Evolutionary conservation across 2,329 filamentous ascomycete genomes (phyloP).

Genomic region (Phyllosticta citrichinensis): DNA sequence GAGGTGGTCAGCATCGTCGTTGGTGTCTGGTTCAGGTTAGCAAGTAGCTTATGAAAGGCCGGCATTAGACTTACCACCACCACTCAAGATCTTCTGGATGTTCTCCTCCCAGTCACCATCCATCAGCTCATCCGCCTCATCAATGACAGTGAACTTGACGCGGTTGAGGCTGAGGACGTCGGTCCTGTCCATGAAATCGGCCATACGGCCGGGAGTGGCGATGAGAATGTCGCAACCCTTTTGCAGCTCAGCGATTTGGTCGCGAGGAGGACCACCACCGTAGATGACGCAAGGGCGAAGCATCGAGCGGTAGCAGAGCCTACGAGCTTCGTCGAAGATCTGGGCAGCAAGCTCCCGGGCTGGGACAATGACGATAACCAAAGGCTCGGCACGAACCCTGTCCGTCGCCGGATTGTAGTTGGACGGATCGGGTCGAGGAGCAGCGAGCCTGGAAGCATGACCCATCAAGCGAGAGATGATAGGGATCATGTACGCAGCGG

Average conservation of each 20-base stretch:
- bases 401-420: slow-evolving; percentile 43
- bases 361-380: slow-evolving; percentile 77
- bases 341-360: slow-evolving; percentile 87
- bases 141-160: slow-evolving; percentile 68
- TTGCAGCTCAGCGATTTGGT: slow-evolving; percentile 62
- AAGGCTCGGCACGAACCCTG: slow-evolving; percentile 65
- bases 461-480: slow-evolving; percentile 89
- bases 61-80: slow-evolving; percentile 50
- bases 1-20: slow-evolving; percentile 59
- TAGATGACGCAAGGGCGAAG: slow-evolving; percentile 84
- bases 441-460: slow-evolving; percentile 80
- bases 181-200: slow-evolving; percentile 70
- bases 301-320: slow-evolving; percentile 91
- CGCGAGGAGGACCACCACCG: slow-evolving; percentile 63
- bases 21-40: slow-evolving; percentile 46
- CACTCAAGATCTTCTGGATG: slow-evolving; percentile 64
- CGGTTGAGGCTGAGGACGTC: slow-evolving; percentile 61
- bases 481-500: slow-evolving; percentile 82
- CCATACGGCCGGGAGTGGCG: slow-evolving; percentile 75
- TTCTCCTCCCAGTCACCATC: slow-evolving; percentile 67
- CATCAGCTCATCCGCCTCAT: slow-evolving; percentile 93
- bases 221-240: slow-evolving; percentile 86
- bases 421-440: slow-evolving; percentile 58
- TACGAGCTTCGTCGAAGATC: slow-evolving; percentile 88
- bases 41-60: background rate